Evolutionary conservation across 805 yeast species (phyloP), one percentile per base, ranked within the genome.

Genomic region (Kluyveromyces dobzhanskii): DNA sequence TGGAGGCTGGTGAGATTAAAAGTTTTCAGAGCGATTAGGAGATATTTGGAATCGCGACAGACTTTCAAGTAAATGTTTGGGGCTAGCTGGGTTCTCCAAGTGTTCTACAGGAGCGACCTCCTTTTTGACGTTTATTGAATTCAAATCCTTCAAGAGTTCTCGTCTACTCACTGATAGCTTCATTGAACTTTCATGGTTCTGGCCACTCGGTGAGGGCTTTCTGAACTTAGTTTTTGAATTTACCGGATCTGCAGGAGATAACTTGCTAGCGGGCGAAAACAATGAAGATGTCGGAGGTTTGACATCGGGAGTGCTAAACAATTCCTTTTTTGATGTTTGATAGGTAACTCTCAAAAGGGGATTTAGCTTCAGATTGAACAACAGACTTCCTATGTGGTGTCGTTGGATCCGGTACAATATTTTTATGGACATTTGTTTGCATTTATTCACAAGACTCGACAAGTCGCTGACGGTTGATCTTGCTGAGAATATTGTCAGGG

Each of bases 331-430:
- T 3, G 39, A 32, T 10, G 41, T 34, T 31, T 35, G 38, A 13
- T 39, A 41, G 12, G 40, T 33, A 3, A 33, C 32, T 27, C 28
- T 35, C 29, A 46, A 41, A 33, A 41, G 35, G 1, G 51, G 48
- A 37, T 38, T 43, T 26, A 49, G 17, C 18, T 45, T 27, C 35
- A 40, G 13, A 38, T 39, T 33, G 4, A 54, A 29, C 11, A 56
- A 18, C 4, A 48, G 23, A 12, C 35, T 40, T 12, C 59, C 59
- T 1, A 56, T 25, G 3, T 51, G 48, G 35, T 54, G 51, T n/a
- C 43, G 33, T 34, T 47, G 45, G 3, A 54, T 41, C 30, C 32
- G 39, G 16, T 41, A 32, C n/a, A 53, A 27, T n/a, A 56, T 31
- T 23, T 45, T 45, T 4, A 41, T 21, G 4, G 50, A 19, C 10